Percentiles rank a stretch among this genome's conserved stretches.
phyloP scores from a whole-genome alignment of 73 alveolate species.

The Durusdinium trenchii region DNA sequence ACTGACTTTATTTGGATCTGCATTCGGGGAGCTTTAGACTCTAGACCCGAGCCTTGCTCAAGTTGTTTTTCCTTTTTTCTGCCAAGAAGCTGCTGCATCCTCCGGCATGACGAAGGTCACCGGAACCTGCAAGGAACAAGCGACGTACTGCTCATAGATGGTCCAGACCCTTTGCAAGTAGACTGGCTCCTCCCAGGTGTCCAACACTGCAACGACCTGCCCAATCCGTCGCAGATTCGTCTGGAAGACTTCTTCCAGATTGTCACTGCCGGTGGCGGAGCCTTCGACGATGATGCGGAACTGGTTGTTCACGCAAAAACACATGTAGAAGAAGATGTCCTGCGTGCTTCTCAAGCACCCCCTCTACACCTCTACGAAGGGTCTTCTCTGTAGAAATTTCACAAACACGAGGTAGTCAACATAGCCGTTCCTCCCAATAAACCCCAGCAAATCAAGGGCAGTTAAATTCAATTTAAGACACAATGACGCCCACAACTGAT shows the following conservation, averaged over 20 bases:
- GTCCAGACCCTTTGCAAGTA: conserved; percentile 70
- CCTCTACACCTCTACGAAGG: too few relatives aligned
- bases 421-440: too few relatives aligned
- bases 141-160: conserved; percentile 75
- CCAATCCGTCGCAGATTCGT: conserved; percentile 52
- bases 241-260: conserved; percentile 42
- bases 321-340: conserved; percentile 51
- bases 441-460: too few relatives aligned
- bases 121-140: conserved; percentile 35
- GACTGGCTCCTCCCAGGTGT: conserved; percentile 43
- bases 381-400: too few relatives aligned
- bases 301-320: conserved; percentile 61
- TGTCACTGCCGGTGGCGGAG: conserved; percentile 54
- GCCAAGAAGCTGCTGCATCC: conserved; percentile 20
- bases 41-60: neutral
- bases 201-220: conserved; percentile 51
- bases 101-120: conserved; percentile 78
- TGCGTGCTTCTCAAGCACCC: too few relatives aligned
- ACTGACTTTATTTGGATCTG: too few relatives aligned
- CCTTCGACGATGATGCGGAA: conserved; percentile 65
- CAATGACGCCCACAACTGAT: too few relatives aligned
- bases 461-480: too few relatives aligned
- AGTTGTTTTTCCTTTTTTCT: too few relatives aligned
- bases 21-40: too few relatives aligned
- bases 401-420: too few relatives aligned